Evolutionary conservation across 768 basidiomycete species (phyloP).

Genomic region (Suillus subalutaceus): DNA sequence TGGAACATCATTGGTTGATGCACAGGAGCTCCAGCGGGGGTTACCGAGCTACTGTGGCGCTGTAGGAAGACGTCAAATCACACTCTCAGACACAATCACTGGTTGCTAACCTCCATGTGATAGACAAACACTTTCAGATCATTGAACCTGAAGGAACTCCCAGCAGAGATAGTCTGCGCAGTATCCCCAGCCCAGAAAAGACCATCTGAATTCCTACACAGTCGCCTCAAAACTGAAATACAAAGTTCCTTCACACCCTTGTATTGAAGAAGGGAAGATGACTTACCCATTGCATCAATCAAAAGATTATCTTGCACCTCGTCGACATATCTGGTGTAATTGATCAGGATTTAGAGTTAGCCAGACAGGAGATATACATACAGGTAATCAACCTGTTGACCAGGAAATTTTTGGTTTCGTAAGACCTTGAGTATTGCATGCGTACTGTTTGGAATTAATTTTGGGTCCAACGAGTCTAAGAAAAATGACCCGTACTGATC

Average conservation of each 20-base stretch:
- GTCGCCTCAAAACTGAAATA: constrained; percentile 53
- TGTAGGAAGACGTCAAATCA: constrained; percentile 9
- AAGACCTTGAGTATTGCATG: constrained; percentile 49
- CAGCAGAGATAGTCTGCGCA: constrained; percentile 74
- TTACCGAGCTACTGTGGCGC: constrained; percentile 21
- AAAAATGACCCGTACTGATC: constrained; percentile 48
- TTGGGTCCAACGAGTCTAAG: background rate
- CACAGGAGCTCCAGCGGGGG: constrained; percentile 17
- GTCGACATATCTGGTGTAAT: constrained; percentile 60
- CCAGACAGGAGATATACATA: constrained; percentile 33
- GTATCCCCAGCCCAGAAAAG: constrained; percentile 86
- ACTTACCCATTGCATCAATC: constrained; percentile 60
- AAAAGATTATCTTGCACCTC: constrained; percentile 76
- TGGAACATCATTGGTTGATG: constrained; percentile 49
- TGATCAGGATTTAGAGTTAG: background rate
- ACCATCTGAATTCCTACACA: constrained; percentile 68
- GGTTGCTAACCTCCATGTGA: constrained; percentile 54
- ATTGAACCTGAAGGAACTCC: constrained; percentile 72
- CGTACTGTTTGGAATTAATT: constrained; percentile 41
- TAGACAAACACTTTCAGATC: constrained; percentile 71
- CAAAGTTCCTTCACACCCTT: background rate
- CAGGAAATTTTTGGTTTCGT: constrained; percentile 18
- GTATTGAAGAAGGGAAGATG: background rate
- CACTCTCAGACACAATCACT: background rate
- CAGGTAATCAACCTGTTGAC: constrained; percentile 57